A percentile compares a stretch with the other conserved stretches of the same genome.
These are phyloP conservation scores for Podospora pseudocomata DNA, from an alignment of 495 filamentous ascomycete species.

Conservation along the genomic window DNA sequence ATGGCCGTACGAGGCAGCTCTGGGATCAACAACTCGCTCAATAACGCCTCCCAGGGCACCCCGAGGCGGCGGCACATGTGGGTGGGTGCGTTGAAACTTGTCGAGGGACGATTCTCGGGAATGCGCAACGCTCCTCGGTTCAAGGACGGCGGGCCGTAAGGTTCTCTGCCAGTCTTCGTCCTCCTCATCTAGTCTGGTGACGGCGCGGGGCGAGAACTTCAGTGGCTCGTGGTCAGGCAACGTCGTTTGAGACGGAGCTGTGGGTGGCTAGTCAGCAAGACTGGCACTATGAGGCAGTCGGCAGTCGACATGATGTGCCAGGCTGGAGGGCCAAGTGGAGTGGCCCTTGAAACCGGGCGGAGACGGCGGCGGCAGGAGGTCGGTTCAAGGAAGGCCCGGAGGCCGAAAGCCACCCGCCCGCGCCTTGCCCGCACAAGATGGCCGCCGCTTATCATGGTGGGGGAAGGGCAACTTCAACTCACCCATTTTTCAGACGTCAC, in stretches of 20 bases:
- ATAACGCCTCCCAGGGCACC: conserved; percentile 52
- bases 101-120: conserved; percentile 51
- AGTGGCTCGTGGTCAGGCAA: conserved; percentile 47
- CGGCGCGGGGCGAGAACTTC: conserved; percentile 44
- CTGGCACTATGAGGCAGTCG: background rate
- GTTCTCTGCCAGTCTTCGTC: conserved; percentile 46
- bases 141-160: conserved; percentile 36
- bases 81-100: conserved; percentile 50
- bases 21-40: conserved; percentile 58
- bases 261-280: conserved; percentile 21
- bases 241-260: conserved; percentile 53
- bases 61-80: conserved; percentile 37
- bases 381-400: background rate
- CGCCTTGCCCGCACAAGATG: conserved; percentile 3
- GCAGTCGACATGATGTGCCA: background rate
- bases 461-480: conserved; percentile 17
- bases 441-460: conserved; percentile 2
- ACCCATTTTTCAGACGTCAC: conserved; percentile 35
- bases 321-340: conserved; percentile 13
- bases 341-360: conserved; percentile 15
- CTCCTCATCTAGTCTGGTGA: conserved; percentile 41
- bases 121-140: conserved; percentile 41
- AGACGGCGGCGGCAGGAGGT: conserved; percentile 15
- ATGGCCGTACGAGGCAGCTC: conserved; percentile 66
- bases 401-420: conserved; percentile 4